Base-by-base conservation (phyloP, 768 basidiomycete species). In the Gymnopilus dilepis region DNA sequence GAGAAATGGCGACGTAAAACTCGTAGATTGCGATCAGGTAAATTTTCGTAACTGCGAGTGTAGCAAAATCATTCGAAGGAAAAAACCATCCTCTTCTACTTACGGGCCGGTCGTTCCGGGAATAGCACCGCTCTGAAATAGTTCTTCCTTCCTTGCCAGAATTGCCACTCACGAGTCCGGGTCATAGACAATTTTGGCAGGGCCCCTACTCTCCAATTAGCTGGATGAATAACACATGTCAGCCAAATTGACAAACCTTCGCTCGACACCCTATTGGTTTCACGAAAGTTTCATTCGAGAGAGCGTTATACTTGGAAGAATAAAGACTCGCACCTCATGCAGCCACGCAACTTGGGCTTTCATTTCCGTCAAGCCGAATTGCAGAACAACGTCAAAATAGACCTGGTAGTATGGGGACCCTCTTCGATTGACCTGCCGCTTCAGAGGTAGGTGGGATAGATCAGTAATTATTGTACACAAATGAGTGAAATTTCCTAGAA, bases 341-440 rank as follows among this genome's bases (percentile, higher is more conserved):
- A 69, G 62, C 82, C 82, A 85, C 40, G 72, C 66, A 58, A 84
- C 74, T 42, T 80, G 76, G 0, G 81, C 83, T 56, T 73, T 76
- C 60, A 83, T 66, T 60, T 85, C 83, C 1, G 83, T 83, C 37
- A 81, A 62, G 3, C 84, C 83, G 55, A 84, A 82, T 5, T 78
- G 71, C 15, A 84, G 63, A 13, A 82, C 67, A 1, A 84, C 66
- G 9, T 76, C 72, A 45, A 66, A 79, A 3, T 71, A 56, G 24
- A 77, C 58, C 42, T 54, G 48, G 56, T 68, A 79, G 41, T 70
- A 76, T 30, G 58, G 22, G n/a, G 58, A 13, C 37, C 67, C 59
- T 21, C 24, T 22, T 24, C 26, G 22, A 33, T 60, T 66, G 12
- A 30, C 47, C 28, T 52, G 40, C 19, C 61, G 47, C 19, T 62